Evolutionary conservation across 2,329 filamentous ascomycete genomes (phyloP).

Genomic region (Pezicula neosporulosa): DNA sequence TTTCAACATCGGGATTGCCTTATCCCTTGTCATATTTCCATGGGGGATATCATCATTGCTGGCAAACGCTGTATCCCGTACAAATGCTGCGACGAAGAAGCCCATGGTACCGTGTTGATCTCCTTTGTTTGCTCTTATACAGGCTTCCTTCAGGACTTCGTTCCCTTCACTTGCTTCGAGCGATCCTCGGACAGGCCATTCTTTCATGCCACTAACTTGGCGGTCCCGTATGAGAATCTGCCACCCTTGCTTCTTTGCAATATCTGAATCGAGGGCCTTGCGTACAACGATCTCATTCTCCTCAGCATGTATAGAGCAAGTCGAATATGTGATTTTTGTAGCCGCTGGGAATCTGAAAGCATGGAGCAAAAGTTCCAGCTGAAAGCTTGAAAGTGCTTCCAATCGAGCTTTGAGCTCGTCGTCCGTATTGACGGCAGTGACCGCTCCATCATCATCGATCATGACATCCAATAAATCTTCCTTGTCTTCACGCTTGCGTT

Average conservation of each 20-base stretch:
- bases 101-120: constrained; percentile 86
- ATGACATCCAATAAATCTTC: constrained; percentile 27
- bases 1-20: constrained; percentile 32
- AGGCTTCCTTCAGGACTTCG: constrained; percentile 62
- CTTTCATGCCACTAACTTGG: constrained; percentile 72
- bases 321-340: constrained; percentile 81
- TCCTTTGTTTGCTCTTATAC: constrained; percentile 77
- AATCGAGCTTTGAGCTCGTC: constrained; percentile 63
- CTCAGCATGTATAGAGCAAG: constrained; percentile 81
- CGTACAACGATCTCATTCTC: constrained; percentile 89
- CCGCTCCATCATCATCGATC: constrained; percentile 54
- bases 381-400: constrained; percentile 73
- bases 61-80: constrained; percentile 38
- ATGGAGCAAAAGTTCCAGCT: constrained; percentile 77
- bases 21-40: constrained; percentile 50
- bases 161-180: constrained; percentile 45
- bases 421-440: constrained; percentile 47
- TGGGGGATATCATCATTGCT: constrained; percentile 15
- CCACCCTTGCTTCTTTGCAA: constrained; percentile 71
- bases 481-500: constrained; percentile 26
- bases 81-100: constrained; percentile 91
- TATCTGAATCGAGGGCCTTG: constrained; percentile 62
- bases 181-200: constrained; percentile 67
- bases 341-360: constrained; percentile 79
- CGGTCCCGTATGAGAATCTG: constrained; percentile 65